phyloP scores from a whole-genome alignment of 306 rosid species.

The Neltuma alba region DNA sequence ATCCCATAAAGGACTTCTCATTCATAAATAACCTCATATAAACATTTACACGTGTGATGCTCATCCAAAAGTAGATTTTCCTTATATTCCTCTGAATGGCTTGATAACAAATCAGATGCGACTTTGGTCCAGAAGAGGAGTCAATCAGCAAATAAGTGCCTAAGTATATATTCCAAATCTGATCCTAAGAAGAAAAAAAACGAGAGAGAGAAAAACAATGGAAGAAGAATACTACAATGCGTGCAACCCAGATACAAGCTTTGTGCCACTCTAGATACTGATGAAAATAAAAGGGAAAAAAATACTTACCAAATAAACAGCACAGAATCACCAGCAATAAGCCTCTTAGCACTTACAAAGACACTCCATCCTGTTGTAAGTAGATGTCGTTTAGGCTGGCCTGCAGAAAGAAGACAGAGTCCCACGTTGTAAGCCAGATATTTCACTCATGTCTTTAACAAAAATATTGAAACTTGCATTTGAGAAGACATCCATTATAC shows the following conservation, averaged over 20 bases:
- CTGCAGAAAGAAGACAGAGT: constrained; percentile 47
- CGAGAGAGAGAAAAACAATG: too few species aligned
- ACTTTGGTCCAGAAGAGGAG: not conserved
- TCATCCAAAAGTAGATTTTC: not conserved
- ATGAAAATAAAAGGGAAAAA: constrained; percentile 17
- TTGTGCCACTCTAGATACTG: not conserved
- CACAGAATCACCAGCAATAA: constrained; percentile 96
- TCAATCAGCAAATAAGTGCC: not conserved
- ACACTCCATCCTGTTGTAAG: constrained; percentile 99
- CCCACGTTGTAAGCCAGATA: constrained; percentile 7
- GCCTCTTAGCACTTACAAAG: constrained; percentile 96
- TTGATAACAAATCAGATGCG: not conserved
- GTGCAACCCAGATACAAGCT: not conserved
- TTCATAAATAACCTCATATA: not conserved
- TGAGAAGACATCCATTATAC: constrained; percentile 9
- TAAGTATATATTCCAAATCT: too few species aligned
- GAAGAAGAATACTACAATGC: too few species aligned
- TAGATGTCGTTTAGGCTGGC: constrained; percentile 98
- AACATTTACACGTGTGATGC: not conserved
- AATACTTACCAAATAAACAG: constrained; percentile 87
- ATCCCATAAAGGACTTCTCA: not conserved
- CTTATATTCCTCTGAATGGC: not conserved
- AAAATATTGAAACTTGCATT: constrained; percentile 7
- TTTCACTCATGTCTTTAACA: not conserved
- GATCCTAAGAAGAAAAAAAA: too few species aligned